Conservation (phyloP, 805 yeast genomes). For the Ogataea kodamae region DNA sequence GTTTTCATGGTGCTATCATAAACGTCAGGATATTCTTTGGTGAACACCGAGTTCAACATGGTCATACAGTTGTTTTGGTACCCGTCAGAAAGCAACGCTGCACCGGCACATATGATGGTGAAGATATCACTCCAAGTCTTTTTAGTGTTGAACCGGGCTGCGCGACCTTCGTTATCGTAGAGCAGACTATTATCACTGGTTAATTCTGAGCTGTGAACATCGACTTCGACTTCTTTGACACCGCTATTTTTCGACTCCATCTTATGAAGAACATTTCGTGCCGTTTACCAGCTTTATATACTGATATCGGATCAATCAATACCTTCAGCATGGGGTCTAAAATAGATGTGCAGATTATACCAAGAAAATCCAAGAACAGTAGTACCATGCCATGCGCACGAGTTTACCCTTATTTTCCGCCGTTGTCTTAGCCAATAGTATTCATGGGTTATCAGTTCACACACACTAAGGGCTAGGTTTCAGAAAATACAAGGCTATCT, state of each 20-base stretch:
- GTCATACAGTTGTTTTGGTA: slow-evolving; percentile 30
- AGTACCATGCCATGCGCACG: too few relatives aligned
- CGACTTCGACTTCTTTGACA: slow-evolving; percentile 4
- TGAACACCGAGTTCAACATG: slow-evolving; percentile 24
- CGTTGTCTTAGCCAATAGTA: too few relatives aligned
- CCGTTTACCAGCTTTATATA: too few relatives aligned
- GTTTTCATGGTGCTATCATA: slow-evolving; percentile 24
- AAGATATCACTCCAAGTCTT: slow-evolving; percentile 35
- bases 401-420: too few relatives aligned
- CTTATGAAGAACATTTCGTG: neutral
- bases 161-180: slow-evolving; percentile 21
- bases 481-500: too few relatives aligned
- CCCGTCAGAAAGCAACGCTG: slow-evolving; percentile 66
- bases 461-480: too few relatives aligned
- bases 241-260: slow-evolving; percentile 7
- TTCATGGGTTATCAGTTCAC: too few relatives aligned
- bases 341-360: too few relatives aligned
- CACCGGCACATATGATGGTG: slow-evolving; percentile 64
- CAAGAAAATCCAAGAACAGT: too few relatives aligned
- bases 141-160: slow-evolving; percentile 21
- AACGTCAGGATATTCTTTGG: slow-evolving; percentile 47
- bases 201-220: neutral
- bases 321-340: too few relatives aligned
- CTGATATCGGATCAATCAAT: too few relatives aligned
- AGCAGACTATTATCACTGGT: too few relatives aligned